Evolutionary conservation across 202 grass and related monocot species (phyloP), one percentile per base, ranked within the genome.

Genomic region (Zizania palustris): DNA sequence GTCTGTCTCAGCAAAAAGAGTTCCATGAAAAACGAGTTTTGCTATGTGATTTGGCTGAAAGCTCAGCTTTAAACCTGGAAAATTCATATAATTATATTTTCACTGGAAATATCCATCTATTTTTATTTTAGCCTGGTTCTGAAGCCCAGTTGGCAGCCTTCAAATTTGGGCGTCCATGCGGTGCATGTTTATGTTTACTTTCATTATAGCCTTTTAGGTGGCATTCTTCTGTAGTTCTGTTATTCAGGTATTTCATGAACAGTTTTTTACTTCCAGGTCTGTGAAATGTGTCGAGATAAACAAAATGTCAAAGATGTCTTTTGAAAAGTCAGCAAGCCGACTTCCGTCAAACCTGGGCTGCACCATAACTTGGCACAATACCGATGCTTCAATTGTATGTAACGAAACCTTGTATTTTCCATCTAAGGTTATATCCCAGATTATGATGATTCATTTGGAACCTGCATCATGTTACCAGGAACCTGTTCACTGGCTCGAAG

Each of bases 201-300:
- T 67, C 41, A 61, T 1, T 38, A 81, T 72, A 67, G 7, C 43
- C 60, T 33, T 63, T 73, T 45, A 63, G 46, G 55, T 78, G 42
- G 22, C 74, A 53, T 66, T 6, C 48, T 73, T 73, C 33, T n/a
- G n/a, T n/a, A n/a, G n/a, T n/a, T n/a, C n/a, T 43, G 6, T 12
- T 79, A 69, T 74, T 66, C 9, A 74, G 57, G 35, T 62, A 74
- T 48, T 68, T 79, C 38, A 54, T 73, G 22, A 55, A 56, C 63
- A 5, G 4, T 83, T 67, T 35, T 71, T 78, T 86, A 38, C 36
- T 86, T 84, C 12, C 87, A 97, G 94, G 76, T 97, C 94, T 67
- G 87, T 93, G 73, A 97, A 88, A 92, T 97, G 94, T 86, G 89
- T 97, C 83, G 94, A 97, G 64, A 93, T 97, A 64, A 97, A 97